Evolutionary conservation across 2,329 filamentous ascomycete species (phyloP).

Genomic region (Penicillium vulpinum): DNA sequence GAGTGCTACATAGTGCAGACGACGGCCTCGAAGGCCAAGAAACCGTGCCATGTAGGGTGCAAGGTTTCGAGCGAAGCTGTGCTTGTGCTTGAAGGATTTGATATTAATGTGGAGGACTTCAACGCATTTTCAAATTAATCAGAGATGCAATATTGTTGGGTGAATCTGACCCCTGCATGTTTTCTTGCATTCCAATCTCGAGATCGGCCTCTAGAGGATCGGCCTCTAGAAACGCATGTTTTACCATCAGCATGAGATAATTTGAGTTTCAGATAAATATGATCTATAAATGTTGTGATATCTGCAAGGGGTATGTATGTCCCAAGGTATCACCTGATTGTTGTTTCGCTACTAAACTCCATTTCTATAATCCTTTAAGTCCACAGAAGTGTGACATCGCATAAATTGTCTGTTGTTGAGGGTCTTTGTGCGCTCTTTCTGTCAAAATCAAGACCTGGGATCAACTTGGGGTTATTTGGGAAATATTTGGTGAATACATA

Average conservation of each 20-base stretch:
- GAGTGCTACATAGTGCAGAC: slow-evolving; percentile 13
- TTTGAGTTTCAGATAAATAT: not conserved
- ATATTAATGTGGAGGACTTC: not conserved
- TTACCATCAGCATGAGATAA: not conserved
- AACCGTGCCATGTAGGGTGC: slow-evolving; percentile 9
- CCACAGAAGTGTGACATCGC: too few species aligned
- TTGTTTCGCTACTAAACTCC: too few species aligned
- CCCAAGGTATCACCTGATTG: too few species aligned
- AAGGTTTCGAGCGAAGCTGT: not conserved
- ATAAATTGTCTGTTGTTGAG: not conserved
- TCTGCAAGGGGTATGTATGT: not conserved
- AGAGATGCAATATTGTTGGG: not conserved
- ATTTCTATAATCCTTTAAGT: not conserved
- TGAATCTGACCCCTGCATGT: not conserved
- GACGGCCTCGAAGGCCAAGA: slow-evolving; percentile 15
- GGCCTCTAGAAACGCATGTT: not conserved
- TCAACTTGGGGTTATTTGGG: not conserved
- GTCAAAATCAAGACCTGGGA: not conserved
- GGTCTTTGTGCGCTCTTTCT: not conserved
- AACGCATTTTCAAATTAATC: not conserved
- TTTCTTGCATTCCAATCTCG: not conserved
- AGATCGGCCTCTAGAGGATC: not conserved
- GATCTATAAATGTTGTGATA: not conserved
- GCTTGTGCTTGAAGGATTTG: not conserved
- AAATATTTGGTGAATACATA: not conserved